These are phyloP conservation scores for Xylariaceae sp. DNA, from an alignment of 2,329 filamentous ascomycete genomes.

Conservation along the genomic window DNA sequence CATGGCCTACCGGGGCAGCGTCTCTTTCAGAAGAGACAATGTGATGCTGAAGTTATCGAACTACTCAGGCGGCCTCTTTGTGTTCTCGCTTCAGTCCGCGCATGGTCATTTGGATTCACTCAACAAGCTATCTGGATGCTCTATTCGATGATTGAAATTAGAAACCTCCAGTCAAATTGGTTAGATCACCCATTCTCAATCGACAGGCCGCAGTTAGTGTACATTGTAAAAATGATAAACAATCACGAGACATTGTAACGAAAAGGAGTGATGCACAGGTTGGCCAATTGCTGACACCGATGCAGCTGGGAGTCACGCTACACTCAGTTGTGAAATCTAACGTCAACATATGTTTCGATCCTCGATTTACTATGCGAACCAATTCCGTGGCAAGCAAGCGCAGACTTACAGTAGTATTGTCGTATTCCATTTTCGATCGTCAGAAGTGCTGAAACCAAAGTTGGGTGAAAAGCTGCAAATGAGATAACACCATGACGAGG, in stretches of 20 bases:
- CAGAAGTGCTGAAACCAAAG: neutral
- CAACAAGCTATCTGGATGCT: neutral
- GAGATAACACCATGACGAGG: neutral
- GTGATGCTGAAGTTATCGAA: neutral
- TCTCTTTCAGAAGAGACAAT: neutral
- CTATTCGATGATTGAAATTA: neutral
- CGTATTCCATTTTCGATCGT: neutral
- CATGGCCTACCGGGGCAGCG: neutral
- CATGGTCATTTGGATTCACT: neutral
- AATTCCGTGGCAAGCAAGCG: neutral
- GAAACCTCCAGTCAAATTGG: neutral
- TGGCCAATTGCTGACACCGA: neutral
- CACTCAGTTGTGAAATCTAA: neutral
- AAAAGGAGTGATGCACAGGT: neutral
- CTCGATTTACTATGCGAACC: neutral
- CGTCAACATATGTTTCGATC: neutral
- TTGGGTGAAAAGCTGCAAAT: neutral
- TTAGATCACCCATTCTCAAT: neutral
- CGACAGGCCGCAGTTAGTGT: neutral
- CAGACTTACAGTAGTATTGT: neutral
- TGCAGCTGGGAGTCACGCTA: neutral
- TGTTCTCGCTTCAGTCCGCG: neutral
- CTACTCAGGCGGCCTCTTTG: neutral
- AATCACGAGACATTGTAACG: neutral
- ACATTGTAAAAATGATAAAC: neutral